These are phyloP conservation scores for Dioscorea cayenensis DNA, from an alignment of 116 monocot genomes.

Conservation along the genomic window DNA sequence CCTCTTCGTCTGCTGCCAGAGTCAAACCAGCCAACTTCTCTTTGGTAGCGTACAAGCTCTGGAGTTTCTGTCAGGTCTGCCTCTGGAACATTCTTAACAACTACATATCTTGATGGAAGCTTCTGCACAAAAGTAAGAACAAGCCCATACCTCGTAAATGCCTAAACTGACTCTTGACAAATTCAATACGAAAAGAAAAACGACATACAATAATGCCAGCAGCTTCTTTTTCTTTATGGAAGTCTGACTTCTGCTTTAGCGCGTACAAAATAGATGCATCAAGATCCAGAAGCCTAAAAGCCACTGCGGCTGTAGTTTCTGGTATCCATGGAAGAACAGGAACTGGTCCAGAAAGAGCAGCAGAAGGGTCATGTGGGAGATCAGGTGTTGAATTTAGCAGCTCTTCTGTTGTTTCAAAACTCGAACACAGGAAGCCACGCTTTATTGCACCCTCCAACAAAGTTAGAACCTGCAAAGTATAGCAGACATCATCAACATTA, in stretches of 20 bases:
- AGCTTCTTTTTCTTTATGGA: constrained; percentile 35
- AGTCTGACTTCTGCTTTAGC: constrained; percentile 40
- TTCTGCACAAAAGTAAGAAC: constrained; percentile 33
- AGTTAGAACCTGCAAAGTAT: constrained; percentile 47
- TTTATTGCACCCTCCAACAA: constrained; percentile 63
- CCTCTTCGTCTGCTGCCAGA: constrained; percentile 35
- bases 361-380: constrained; percentile 6
- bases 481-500: not conserved
- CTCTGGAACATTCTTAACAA: constrained; percentile 36
- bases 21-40: constrained; percentile 42
- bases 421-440: constrained; percentile 44
- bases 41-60: constrained; percentile 28
- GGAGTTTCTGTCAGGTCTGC: constrained; percentile 23
- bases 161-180: not conserved
- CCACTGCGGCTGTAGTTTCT: constrained; percentile 60
- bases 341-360: constrained; percentile 35
- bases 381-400: constrained; percentile 29
- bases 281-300: constrained; percentile 64
- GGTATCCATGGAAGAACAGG: constrained; percentile 81
- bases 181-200: not conserved
- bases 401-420: constrained; percentile 72
- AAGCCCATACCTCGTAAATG: too few species aligned
- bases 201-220: constrained; percentile 54
- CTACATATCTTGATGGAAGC: constrained; percentile 40
- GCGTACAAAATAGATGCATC: constrained; percentile 69